Evolutionary conservation across 768 basidiomycete genomes (phyloP).

Genomic region (Boletus patriciae): DNA sequence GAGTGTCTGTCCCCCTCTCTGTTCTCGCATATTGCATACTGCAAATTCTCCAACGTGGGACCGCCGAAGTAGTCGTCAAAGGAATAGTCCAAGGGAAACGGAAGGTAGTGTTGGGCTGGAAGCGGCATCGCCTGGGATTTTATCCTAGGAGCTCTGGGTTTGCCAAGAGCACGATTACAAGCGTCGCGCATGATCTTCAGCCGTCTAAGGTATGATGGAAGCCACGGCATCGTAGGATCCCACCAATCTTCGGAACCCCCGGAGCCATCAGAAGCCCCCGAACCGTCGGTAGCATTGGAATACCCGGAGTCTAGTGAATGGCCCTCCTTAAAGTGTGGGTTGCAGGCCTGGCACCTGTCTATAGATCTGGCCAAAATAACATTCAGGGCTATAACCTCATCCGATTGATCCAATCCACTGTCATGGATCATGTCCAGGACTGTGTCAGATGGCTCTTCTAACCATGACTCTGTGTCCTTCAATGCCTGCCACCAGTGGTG

Average conservation of each 20-base stretch:
- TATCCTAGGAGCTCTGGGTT: neutral
- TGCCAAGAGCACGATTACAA: neutral
- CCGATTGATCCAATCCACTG: neutral
- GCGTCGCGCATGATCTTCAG: neutral
- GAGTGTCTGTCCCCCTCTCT: neutral
- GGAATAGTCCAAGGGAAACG: neutral
- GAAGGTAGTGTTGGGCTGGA: neutral
- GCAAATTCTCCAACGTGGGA: conserved; percentile 5
- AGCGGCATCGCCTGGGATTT: neutral
- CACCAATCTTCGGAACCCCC: neutral
- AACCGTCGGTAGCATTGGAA: no score
- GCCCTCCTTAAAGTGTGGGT: no score
- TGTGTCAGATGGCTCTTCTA: neutral
- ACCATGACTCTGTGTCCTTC: neutral
- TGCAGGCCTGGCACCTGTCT: conserved; percentile 5
- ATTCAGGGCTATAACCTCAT: neutral
- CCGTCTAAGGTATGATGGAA: neutral
- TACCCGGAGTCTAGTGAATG: no score
- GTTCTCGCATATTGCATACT: neutral
- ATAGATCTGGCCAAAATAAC: neutral
- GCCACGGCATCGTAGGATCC: neutral
- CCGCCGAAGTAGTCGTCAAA: neutral
- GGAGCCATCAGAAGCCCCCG: neutral
- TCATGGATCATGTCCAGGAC: neutral
- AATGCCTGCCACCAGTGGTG: neutral